Conservation (phyloP, 129 eudicot genomes). For the Calendula officinalis region DNA sequence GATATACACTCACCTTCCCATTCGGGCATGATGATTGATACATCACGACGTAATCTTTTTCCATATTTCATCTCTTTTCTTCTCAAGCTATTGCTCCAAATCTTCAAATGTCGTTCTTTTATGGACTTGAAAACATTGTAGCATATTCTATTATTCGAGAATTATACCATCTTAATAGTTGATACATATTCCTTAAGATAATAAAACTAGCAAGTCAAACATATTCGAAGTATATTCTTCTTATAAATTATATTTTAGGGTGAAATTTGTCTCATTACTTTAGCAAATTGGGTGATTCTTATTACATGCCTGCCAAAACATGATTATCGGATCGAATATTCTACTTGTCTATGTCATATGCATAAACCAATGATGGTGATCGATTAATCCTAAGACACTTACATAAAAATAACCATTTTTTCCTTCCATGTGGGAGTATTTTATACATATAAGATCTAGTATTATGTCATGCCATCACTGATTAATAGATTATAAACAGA, state of each 20-base stretch:
- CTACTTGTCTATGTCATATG: slow-evolving; percentile 8
- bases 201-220: slow-evolving; percentile 8
- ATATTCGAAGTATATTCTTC: slow-evolving; percentile 30
- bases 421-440: slow-evolving; percentile 12
- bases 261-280: slow-evolving; percentile 11
- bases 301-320: slow-evolving; percentile 8
- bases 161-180: slow-evolving; percentile 1
- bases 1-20: slow-evolving; percentile 40
- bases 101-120: slow-evolving; percentile 13
- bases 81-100: background rate
- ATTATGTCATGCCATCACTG: no score
- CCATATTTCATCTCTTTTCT: slow-evolving; percentile 35
- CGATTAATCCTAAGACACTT: slow-evolving; percentile 20
- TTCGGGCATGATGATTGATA: slow-evolving; percentile 40
- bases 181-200: slow-evolving; percentile 4
- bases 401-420: slow-evolving; percentile 8
- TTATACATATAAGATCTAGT: slow-evolving; percentile 4
- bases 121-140: slow-evolving; percentile 5
- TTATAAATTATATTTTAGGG: slow-evolving; percentile 6
- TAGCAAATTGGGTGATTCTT: background rate
- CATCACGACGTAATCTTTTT: slow-evolving; percentile 34
- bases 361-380: slow-evolving; percentile 12
- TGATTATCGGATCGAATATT: slow-evolving; percentile 20
- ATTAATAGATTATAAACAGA: background rate
- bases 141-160: slow-evolving; percentile 28